These are phyloP conservation scores for Teunomyces pallodes DNA, from an alignment of 805 yeast species.

Conservation along the genomic window DNA sequence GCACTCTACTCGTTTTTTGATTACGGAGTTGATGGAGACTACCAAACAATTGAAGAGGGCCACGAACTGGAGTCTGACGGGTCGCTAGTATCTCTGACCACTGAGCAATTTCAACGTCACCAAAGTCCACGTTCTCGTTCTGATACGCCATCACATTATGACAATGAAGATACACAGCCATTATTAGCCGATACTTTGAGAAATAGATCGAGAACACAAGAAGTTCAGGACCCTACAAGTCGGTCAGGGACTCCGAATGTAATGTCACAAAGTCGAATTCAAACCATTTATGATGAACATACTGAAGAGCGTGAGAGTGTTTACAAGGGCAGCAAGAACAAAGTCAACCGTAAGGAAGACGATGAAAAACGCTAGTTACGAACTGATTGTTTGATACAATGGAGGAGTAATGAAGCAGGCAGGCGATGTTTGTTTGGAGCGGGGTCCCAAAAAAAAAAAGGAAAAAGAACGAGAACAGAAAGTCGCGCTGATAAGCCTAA, in stretches of 20 bases:
- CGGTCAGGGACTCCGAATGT: constrained; percentile 6
- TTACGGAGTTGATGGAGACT: constrained; percentile 34
- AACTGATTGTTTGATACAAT: not conserved
- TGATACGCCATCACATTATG: constrained; percentile 3
- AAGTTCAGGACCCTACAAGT: not conserved
- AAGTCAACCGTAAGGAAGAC: constrained; percentile 48
- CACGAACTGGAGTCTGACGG: not conserved
- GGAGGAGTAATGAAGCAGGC: not conserved
- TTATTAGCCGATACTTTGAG: not conserved
- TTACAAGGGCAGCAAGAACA: constrained; percentile 57
- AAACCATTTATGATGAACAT: constrained; percentile 13
- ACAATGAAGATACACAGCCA: constrained; percentile 6
- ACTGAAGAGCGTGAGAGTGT: constrained; percentile 11
- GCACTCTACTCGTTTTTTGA: constrained; percentile 43
- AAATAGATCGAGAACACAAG: not conserved
- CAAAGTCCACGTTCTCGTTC: constrained; percentile 3
- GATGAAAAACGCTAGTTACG: constrained; percentile 6
- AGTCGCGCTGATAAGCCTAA: not conserved
- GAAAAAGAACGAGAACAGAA: no score
- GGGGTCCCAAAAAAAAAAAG: not conserved
- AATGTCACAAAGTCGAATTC: constrained; percentile 4
- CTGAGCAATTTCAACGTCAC: constrained; percentile 1
- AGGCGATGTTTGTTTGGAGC: not conserved
- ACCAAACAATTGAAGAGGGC: constrained; percentile 7
- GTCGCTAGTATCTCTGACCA: not conserved